These are phyloP conservation scores for Podila epigama DNA, from an alignment of 192 early-diverging fungal species.

Conservation along the genomic window DNA sequence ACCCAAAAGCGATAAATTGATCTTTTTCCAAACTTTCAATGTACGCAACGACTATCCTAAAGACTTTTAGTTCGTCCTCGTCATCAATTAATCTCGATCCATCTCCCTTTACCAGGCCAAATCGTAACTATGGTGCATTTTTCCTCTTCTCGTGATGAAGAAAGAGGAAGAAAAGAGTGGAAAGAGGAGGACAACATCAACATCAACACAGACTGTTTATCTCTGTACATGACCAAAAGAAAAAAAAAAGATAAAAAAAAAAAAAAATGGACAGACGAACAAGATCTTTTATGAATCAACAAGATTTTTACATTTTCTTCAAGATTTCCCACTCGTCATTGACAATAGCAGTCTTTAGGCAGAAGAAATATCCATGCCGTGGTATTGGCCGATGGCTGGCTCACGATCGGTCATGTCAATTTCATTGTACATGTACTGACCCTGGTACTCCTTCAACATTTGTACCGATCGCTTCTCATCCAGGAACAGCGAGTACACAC, in stretches of 20 bases:
- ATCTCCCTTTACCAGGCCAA: no score
- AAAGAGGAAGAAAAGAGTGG: no score
- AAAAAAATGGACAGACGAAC: no score
- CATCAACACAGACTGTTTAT: neutral
- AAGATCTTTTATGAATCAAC: neutral
- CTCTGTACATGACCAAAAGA: neutral
- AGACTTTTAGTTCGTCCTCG: no score
- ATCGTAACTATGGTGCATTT: no score
- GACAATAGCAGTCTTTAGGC: no score
- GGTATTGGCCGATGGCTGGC: conserved; percentile 26
- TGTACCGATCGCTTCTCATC: conserved; percentile 97
- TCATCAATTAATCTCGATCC: no score
- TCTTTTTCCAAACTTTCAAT: no score
- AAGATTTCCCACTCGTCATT: neutral
- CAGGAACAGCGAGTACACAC: conserved; percentile 94
- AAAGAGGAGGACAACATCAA: neutral
- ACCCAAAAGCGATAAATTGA: no score
- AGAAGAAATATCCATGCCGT: conserved; percentile 10
- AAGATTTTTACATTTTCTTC: neutral
- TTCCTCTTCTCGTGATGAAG: no score
- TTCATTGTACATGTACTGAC: conserved; percentile 94
- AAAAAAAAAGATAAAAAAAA: neutral
- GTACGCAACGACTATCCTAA: no score
- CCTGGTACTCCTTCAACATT: conserved; percentile 93
- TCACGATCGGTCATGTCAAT: conserved; percentile 46